Evolutionary conservation across 177 flowering plant genomes (phyloP).

Genomic region (Vitis hybrid): DNA sequence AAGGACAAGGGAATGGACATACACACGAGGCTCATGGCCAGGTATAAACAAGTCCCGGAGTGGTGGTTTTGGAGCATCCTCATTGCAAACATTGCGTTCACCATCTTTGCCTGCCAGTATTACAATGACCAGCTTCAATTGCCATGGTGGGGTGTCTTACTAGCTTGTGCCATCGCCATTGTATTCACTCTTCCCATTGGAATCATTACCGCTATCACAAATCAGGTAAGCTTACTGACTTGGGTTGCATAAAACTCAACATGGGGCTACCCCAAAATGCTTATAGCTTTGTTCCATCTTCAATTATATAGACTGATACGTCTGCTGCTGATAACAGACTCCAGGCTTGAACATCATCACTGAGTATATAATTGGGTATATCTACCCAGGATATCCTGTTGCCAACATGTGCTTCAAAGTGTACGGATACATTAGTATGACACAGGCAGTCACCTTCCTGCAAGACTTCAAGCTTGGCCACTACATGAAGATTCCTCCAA

Average conservation of each 20-base stretch:
- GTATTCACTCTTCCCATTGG: conserved; percentile 85
- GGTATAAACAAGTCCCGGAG: conserved; percentile 69
- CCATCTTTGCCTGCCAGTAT: conserved; percentile 61
- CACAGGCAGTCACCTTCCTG: conserved; percentile 69
- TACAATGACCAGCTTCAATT: conserved; percentile 72
- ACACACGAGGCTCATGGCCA: conserved; percentile 73
- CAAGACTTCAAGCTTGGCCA: conserved; percentile 95
- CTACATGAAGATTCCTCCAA: conserved; percentile 93
- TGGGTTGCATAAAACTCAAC: background rate
- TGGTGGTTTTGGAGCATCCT: conserved; percentile 80
- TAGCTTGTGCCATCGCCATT: conserved; percentile 69
- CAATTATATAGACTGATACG: background rate
- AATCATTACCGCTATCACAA: conserved; percentile 78
- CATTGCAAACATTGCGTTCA: conserved; percentile 43
- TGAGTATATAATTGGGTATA: conserved; percentile 78
- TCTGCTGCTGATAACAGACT: conserved; percentile 32
- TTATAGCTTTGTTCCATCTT: background rate
- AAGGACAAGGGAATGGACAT: conserved; percentile 61
- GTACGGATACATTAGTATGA: conserved; percentile 83
- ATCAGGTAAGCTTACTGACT: conserved; percentile 43
- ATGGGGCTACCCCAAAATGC: background rate
- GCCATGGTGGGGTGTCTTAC: conserved; percentile 89
- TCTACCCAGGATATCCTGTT: conserved; percentile 80
- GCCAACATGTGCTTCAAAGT: conserved; percentile 94
- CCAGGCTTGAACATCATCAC: conserved; percentile 82